Conservation (phyloP, 495 filamentous ascomycete species). For the Penicillium tannophilum region DNA sequence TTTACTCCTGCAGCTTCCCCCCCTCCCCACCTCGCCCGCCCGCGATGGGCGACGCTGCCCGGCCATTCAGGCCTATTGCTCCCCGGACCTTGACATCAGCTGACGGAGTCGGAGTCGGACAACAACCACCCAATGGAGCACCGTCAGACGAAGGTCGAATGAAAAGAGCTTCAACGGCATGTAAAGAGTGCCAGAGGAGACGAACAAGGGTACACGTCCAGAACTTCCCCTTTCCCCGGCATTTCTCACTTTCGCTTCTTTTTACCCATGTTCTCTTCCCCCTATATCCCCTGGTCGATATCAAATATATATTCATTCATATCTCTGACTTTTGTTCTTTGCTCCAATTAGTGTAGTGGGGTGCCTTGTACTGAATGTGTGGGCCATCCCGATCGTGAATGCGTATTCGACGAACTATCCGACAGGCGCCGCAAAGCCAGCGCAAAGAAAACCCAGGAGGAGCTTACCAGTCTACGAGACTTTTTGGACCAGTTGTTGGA, state of each 20-base stretch:
- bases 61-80: conserved; percentile 38
- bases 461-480: conserved; percentile 28
- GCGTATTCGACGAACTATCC: conserved; percentile 39
- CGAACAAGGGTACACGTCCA: conserved; percentile 43
- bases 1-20: conserved; percentile 2
- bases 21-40: conserved; percentile 10
- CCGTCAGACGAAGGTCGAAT: conserved; percentile 37
- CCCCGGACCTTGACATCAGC: conserved; percentile 29
- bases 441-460: conserved; percentile 35
- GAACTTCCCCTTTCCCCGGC: conserved; percentile 5
- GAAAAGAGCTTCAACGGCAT: conserved; percentile 46
- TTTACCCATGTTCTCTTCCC: not conserved
- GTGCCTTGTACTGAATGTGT: conserved; percentile 40
- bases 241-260: conserved; percentile 8
- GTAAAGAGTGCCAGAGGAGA: conserved; percentile 43
- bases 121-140: conserved; percentile 13
- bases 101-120: conserved; percentile 16
- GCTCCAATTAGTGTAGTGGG: conserved; percentile 32
- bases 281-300: not conserved
- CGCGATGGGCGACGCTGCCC: conserved; percentile 37
- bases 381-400: conserved; percentile 34
- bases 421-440: conserved; percentile 46
- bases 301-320: conserved; percentile 1
- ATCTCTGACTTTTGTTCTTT: conserved; percentile 13
- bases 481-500: conserved; percentile 36